These are phyloP conservation scores for Vitis rotundifolia DNA, from an alignment of 164 flowering plant genomes.

Conservation along the genomic window DNA sequence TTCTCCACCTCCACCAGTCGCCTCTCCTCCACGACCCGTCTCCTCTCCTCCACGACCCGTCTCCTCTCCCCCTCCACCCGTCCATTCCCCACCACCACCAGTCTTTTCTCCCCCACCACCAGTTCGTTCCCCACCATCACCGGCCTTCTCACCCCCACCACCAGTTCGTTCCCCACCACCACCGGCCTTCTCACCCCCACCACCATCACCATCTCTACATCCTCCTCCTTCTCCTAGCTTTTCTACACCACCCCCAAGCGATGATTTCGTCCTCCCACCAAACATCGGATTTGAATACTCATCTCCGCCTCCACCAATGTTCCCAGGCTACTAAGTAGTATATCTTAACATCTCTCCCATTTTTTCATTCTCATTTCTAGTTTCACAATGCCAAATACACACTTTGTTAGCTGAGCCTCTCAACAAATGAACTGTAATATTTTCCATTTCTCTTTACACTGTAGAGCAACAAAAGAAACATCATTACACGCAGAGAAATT, in stretches of 20 bases:
- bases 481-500: not conserved
- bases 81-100: not conserved
- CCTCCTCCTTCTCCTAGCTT: constrained; percentile 3
- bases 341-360: not conserved
- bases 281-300: constrained; percentile 38
- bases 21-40: constrained; percentile 1
- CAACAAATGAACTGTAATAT: not conserved
- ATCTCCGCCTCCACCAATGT: constrained; percentile 67
- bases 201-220: constrained; percentile 2
- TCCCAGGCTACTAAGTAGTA: constrained; percentile 46
- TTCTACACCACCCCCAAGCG: constrained; percentile 18
- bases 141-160: not conserved
- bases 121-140: not conserved
- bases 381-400: not conserved
- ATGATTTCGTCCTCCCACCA: constrained; percentile 37
- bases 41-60: constrained; percentile 2
- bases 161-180: constrained; percentile 9
- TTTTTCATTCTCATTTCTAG: constrained; percentile 7
- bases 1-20: constrained; percentile 6
- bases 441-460: not conserved
- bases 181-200: constrained; percentile 16
- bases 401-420: constrained; percentile 9
- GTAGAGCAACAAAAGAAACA: not conserved
- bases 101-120: not conserved
- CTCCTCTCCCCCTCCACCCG: constrained; percentile 12